Evolutionary conservation across 257 asterid genomes (phyloP).

Genomic region (Nicotiana undulata): DNA sequence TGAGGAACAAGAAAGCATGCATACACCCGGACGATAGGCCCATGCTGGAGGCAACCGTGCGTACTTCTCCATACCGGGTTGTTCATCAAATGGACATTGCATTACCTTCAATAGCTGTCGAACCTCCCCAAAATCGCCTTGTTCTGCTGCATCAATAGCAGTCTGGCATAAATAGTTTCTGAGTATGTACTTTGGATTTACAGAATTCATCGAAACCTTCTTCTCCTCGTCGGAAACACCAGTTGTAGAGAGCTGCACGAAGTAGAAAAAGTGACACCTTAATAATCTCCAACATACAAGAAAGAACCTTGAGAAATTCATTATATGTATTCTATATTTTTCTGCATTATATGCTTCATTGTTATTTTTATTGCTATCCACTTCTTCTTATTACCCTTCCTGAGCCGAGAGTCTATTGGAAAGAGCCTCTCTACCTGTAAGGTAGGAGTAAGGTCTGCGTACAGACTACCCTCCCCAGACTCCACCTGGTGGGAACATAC

Average conservation of each 20-base stretch:
- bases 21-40: conserved; percentile 95
- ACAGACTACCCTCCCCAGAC: too few species aligned
- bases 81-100: conserved; percentile 74
- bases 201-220: conserved; percentile 74
- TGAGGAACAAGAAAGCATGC: conserved; percentile 99
- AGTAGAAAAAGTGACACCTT: not conserved
- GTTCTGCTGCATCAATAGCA: conserved; percentile 92
- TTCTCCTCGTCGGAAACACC: conserved; percentile 63
- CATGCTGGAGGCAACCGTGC: conserved; percentile 94
- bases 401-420: too few species aligned
- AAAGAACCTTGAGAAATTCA: not conserved
- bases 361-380: too few species aligned
- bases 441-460: too few species aligned
- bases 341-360: not conserved
- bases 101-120: conserved; percentile 62
- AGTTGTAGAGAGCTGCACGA: conserved; percentile 45
- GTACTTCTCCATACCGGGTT: conserved; percentile 89
- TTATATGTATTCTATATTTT: too few species aligned
- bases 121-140: conserved; percentile 83
- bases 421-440: too few species aligned
- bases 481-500: too few species aligned
- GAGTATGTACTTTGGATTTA: conserved; percentile 81
- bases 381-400: too few species aligned
- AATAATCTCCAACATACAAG: not conserved
- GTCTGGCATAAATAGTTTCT: conserved; percentile 89